Conservation (phyloP, 768 basidiomycete genomes). For the Pholiota microspora region DNA sequence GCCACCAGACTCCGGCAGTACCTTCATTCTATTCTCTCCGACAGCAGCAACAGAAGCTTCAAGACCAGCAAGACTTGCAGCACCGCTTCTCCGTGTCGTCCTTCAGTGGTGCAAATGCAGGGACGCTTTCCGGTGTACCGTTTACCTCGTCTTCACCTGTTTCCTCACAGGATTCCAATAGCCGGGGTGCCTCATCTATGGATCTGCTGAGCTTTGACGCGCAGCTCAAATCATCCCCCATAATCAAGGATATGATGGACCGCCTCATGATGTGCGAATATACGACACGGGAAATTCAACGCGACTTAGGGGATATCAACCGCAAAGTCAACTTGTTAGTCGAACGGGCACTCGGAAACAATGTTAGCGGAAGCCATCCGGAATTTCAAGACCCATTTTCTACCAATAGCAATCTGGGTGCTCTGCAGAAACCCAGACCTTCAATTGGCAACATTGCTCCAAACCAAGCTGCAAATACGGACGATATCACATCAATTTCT, state of each 20-base stretch:
- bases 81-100: conserved; percentile 1
- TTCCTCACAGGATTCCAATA: conserved; percentile 75
- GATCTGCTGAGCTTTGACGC: conserved; percentile 62
- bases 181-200: conserved; percentile 50
- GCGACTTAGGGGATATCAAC: conserved; percentile 69
- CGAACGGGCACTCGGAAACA: conserved; percentile 51
- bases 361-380: conserved; percentile 40
- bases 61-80: conserved; percentile 13
- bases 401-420: conserved; percentile 35
- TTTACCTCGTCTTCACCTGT: conserved; percentile 71
- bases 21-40: conserved; percentile 16
- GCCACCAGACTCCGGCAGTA: conserved; percentile 21
- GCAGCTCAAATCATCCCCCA: conserved; percentile 72
- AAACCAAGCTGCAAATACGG: conserved; percentile 62
- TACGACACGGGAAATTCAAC: conserved; percentile 68
- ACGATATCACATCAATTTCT: conserved; percentile 75
- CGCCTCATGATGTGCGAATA: conserved; percentile 72
- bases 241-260: conserved; percentile 74
- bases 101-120: not conserved
- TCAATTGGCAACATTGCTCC: conserved; percentile 72
- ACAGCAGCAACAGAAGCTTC: conserved; percentile 15
- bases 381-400: conserved; percentile 87
- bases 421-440: conserved; percentile 45
- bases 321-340: conserved; percentile 77
- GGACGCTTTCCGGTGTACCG: conserved; percentile 30